Evolutionary conservation across 805 yeast genomes (phyloP), one percentile per base, ranked within the genome.

Genomic region (Jamesozyma jinghongensis): DNA sequence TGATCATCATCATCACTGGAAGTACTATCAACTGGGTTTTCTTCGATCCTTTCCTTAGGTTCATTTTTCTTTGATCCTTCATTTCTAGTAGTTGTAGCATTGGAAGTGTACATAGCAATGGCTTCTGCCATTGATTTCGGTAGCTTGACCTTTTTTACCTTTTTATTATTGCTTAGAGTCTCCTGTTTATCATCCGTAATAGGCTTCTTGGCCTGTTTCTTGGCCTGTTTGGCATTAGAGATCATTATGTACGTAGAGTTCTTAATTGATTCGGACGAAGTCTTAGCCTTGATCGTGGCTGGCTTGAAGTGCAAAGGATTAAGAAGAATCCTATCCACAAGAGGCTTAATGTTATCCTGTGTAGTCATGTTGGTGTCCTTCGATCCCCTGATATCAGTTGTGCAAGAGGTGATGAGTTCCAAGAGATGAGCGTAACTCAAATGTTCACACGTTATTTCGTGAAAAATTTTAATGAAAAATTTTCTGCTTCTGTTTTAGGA

Each of bases 271-370:
- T 40, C 31, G 3, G 41, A 41, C 11, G 41, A 35, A 18, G 27
- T 28, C 18, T 5, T 22, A 29, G 12, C 8, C 17, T 25, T 33
- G 16, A n/a, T 34, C 5, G 44, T 29, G 5, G 53, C 52, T 26
- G 19, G 36, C 40, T 72, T 76, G 59, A 85, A 85, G 22, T 67
- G 68, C 38, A 81, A 57, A 8, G 86, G 87, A 42, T 74, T 73
- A 22, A 78, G 62, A 32, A 79, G 65, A 41, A 80, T 68, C 51
- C 82, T 67, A 51, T 78, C 84, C 44, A 79, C 74, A 34, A 77
- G 57, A n/a, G 85, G 84, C 37, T 58, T 57, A 32, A 59, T 42
- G 20, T 57, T 48, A 27, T 58, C 60, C 36, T 51, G 59, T 13
- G 56, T 50, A 18, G 55, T 49, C 60, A 56, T 57, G 16, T 5